Evolutionary conservation across 805 yeast species (phyloP), one percentile per base, ranked within the genome.

Genomic region (Yarrowia porcina): DNA sequence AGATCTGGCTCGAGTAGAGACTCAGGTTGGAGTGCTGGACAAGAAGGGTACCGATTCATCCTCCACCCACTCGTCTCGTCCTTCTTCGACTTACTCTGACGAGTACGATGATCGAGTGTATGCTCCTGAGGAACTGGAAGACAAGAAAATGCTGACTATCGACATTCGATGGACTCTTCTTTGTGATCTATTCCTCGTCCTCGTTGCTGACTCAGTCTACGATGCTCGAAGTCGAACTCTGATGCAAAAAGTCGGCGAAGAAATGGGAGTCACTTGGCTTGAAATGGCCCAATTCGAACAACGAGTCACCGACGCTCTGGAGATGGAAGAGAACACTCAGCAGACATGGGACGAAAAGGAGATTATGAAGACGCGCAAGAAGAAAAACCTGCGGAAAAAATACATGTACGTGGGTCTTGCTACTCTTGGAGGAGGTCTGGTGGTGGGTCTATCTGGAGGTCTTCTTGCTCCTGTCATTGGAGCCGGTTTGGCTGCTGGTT

Each of bases 401-500:
- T 77, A 90, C 72, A 87, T 90, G 60, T 91, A 89, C 70, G 89
- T 94, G 66, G 99, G 98, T 0, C 76, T 94, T 54, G 99, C 99
- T 0, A 94, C 98, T 8, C 80, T 92, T 15, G 98, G 98, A 28
- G 99, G 99, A 1, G 92, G 97, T 0, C 77, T 94, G 21, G 96
- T 94, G 1, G 83, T 94, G 64, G 99, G 99, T 1, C 77, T 94
- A 18, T 90, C 97, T 65, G 98, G 97, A 9, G 99, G 99, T 7
- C 75, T 94, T 45, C 76, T 94, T 47, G 99, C 99, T 0, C 99
- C 99, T 0, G 96, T 96, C 2, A 96, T 94, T 70, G 98, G 98
- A 57, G 98, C 98, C 1, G 99, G 99, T 70, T 71, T 94, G 28
- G 99, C 98, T 1, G 98, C 98, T 3, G 99, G 98, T 15, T 78